These are phyloP conservation scores for Lactarius sp. DNA, from an alignment of 768 basidiomycete genomes.

Conservation along the genomic window DNA sequence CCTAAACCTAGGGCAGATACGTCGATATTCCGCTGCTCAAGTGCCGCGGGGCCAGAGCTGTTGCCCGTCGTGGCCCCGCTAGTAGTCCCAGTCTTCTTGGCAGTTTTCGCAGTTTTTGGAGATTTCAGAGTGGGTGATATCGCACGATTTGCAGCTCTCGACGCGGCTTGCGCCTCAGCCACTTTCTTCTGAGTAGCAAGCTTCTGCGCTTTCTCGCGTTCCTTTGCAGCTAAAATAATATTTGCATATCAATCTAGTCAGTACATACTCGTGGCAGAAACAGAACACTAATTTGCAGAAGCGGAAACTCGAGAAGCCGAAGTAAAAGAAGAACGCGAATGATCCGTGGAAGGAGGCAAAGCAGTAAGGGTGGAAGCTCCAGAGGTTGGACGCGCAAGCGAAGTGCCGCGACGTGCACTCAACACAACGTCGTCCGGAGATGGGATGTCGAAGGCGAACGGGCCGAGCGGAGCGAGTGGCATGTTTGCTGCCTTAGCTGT, in stretches of 20 bases:
- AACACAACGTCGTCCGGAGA: slow-evolving; percentile 91
- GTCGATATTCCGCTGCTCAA: slow-evolving; percentile 65
- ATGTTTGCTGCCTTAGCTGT: neutral
- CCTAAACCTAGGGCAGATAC: slow-evolving; percentile 68
- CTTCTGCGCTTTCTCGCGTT: slow-evolving; percentile 72
- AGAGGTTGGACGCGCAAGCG: slow-evolving; percentile 38
- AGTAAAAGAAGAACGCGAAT: slow-evolving; percentile 25
- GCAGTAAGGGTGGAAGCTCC: slow-evolving; percentile 22
- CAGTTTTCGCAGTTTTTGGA: slow-evolving; percentile 31
- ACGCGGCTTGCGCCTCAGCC: slow-evolving; percentile 27
- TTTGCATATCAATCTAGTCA: slow-evolving; percentile 31
- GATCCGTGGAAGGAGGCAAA: slow-evolving; percentile 28
- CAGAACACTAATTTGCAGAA: slow-evolving; percentile 27
- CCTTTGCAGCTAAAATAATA: slow-evolving; percentile 59
- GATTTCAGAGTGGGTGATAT: slow-evolving; percentile 19
- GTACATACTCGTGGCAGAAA: slow-evolving; percentile 30
- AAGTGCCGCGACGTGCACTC: slow-evolving; percentile 72
- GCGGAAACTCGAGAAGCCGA: slow-evolving; percentile 38
- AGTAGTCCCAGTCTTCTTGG: slow-evolving; percentile 36
- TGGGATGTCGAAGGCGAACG: slow-evolving; percentile 71
- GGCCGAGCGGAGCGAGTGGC: slow-evolving; percentile 16
- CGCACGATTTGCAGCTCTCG: slow-evolving; percentile 21
- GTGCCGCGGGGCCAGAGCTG: slow-evolving; percentile 38
- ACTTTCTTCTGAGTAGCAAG: slow-evolving; percentile 43
- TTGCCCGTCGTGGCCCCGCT: slow-evolving; percentile 30